Conservation (phyloP, 2,329 filamentous ascomycete species). For the Hypoxylon sp. region DNA sequence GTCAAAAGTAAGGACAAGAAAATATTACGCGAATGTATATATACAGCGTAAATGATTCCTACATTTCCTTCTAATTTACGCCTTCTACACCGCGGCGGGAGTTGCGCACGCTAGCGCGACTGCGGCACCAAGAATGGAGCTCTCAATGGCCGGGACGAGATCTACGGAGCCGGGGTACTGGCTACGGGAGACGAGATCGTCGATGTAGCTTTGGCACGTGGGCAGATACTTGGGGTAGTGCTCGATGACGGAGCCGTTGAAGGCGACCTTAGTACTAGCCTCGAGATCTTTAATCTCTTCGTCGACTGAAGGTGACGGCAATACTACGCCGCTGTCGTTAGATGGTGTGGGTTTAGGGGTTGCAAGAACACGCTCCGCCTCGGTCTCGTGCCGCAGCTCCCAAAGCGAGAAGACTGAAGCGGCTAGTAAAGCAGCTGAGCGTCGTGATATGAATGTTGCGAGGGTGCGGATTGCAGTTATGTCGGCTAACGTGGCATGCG, state of each 20-base stretch:
- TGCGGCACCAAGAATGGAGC: constrained; percentile 80
- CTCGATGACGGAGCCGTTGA: constrained; percentile 84
- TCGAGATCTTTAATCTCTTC: constrained; percentile 63
- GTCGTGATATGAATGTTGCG: constrained; percentile 67
- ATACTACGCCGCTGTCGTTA: constrained; percentile 48
- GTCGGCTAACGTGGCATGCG: constrained; percentile 58
- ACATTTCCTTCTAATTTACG: constrained; percentile 1
- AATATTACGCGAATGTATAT: constrained; percentile 25
- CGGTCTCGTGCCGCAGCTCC: constrained; percentile 65
- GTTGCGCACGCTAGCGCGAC: constrained; percentile 71
- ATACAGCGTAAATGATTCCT: constrained; percentile 26
- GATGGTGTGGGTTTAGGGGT: constrained; percentile 38
- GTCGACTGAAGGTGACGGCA: constrained; percentile 25
- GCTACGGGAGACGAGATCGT: constrained; percentile 66
- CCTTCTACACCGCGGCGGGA: constrained; percentile 29
- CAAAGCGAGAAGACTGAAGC: constrained; percentile 71
- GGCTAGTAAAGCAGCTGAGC: constrained; percentile 71
- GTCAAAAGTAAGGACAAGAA: background rate
- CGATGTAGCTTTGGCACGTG: constrained; percentile 73
- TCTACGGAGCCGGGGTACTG: constrained; percentile 62
- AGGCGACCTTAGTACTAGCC: constrained; percentile 73
- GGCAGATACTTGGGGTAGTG: constrained; percentile 78
- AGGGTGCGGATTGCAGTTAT: constrained; percentile 66
- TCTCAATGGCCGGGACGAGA: constrained; percentile 78
- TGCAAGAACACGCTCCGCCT: constrained; percentile 54